Evolutionary conservation across 2,329 filamentous ascomycete genomes (phyloP).

Genomic region (Botryotinia convoluta): DNA sequence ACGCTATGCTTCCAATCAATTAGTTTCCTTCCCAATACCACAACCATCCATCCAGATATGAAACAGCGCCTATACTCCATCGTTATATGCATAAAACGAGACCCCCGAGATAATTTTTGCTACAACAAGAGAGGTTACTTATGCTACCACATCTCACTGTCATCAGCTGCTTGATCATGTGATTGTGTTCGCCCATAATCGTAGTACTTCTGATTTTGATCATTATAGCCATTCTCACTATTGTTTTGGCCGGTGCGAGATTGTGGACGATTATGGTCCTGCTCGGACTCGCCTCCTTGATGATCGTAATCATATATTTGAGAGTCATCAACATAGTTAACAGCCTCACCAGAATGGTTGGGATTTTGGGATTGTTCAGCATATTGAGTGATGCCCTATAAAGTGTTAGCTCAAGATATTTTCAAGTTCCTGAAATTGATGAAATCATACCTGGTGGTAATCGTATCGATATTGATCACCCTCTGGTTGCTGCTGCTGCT

Average conservation of each 20-base stretch:
- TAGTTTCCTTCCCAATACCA: conserved; percentile 25
- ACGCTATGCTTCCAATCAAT: conserved; percentile 38
- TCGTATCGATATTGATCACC: conserved; percentile 40
- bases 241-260: conserved; percentile 38
- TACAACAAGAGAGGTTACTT: conserved; percentile 1
- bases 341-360: conserved; percentile 38
- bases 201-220: conserved; percentile 35
- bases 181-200: conserved; percentile 28
- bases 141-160: conserved; percentile 39
- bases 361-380: conserved; percentile 37
- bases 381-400: conserved; percentile 39
- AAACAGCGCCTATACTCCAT: conserved; percentile 37
- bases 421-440: not conserved
- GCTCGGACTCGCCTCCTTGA: conserved; percentile 39
- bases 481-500: conserved; percentile 37
- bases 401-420: conserved; percentile 22
- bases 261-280: conserved; percentile 36
- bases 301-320: conserved; percentile 51
- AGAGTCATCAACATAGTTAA: conserved; percentile 47
- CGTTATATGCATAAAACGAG: conserved; percentile 36
- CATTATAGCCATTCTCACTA: conserved; percentile 35
- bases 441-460: conserved; percentile 38
- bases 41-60: conserved; percentile 25
- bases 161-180: conserved; percentile 30
- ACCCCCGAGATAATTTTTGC: conserved; percentile 7